A percentile compares a stretch with the other conserved stretches of the same genome.
Evolutionary conservation across 208 protist genomes (phyloP).

Genomic region (Leishmania martiniquensis): DNA sequence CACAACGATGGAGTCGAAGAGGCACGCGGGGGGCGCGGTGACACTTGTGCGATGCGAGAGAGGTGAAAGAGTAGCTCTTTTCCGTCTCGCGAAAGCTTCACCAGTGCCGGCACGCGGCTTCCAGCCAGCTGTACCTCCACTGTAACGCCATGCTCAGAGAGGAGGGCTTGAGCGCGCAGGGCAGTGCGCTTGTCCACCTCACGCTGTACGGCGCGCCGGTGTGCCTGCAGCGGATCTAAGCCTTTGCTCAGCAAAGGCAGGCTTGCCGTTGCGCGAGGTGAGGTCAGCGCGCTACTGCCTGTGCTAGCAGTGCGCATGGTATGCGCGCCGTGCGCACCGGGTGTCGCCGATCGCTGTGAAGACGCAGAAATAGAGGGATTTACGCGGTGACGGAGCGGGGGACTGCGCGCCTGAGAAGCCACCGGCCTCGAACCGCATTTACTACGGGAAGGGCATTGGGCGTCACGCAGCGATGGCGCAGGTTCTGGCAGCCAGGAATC

Average conservation of each 20-base stretch:
- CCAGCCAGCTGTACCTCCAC: conserved; percentile 36
- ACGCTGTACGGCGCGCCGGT: conserved; percentile 7
- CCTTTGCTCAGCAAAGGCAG: no score
- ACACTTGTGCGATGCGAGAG: conserved; percentile 22
- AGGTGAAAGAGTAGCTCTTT: conserved; percentile 52
- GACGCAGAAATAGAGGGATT: neutral
- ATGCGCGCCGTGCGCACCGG: neutral
- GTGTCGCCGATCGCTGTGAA: neutral
- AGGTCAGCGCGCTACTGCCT: neutral
- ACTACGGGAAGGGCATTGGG: neutral
- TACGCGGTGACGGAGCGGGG: neutral
- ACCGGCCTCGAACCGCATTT: neutral
- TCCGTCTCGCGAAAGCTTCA: conserved; percentile 44
- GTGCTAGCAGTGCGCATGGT: no score
- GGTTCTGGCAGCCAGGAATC: neutral
- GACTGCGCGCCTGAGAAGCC: neutral
- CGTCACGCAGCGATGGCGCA: neutral
- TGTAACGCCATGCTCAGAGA: conserved; percentile 28
- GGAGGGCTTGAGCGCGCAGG: conserved; percentile 21
- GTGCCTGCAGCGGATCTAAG: neutral
- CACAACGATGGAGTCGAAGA: neutral
- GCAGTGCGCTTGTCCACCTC: conserved; percentile 7
- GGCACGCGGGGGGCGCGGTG: neutral
- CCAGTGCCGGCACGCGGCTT: conserved; percentile 26
- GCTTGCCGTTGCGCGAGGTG: neutral